Conservation (phyloP, 768 basidiomycete genomes). For the Clitopilus hobsonii region DNA sequence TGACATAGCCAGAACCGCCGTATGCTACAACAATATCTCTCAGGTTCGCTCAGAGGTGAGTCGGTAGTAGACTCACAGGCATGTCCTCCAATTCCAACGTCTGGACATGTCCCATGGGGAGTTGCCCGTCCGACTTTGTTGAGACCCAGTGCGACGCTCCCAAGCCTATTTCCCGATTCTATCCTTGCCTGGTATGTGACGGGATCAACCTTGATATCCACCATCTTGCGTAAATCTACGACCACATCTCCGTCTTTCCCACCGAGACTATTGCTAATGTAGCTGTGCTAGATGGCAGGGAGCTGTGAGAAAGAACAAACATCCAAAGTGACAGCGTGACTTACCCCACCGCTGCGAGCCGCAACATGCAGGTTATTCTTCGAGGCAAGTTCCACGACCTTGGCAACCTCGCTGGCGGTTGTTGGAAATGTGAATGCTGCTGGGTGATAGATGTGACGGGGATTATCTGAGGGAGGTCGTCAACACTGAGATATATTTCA, state of each 20-base stretch:
- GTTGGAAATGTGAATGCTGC: neutral
- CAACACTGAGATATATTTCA: too few species aligned
- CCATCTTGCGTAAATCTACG: conserved; percentile 36
- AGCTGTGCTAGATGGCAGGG: conserved; percentile 28
- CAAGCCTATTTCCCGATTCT: neutral
- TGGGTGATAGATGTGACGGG: neutral
- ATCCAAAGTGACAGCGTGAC: neutral
- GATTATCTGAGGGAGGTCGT: neutral
- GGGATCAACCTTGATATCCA: conserved; percentile 23
- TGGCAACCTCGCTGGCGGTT: neutral
- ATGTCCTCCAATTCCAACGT: conserved; percentile 44
- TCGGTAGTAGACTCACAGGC: conserved; percentile 18
- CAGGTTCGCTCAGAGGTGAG: neutral
- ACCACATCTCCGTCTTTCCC: conserved; percentile 36
- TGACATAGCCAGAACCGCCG: conserved; percentile 21
- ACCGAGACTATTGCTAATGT: conserved; percentile 38
- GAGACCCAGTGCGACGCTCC: conserved; percentile 15
- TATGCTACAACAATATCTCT: conserved; percentile 8
- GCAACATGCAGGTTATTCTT: neutral
- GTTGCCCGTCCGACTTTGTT: conserved; percentile 30
- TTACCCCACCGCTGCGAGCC: neutral
- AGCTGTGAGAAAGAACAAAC: neutral
- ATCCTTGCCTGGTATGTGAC: conserved; percentile 26
- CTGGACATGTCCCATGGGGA: conserved; percentile 40
- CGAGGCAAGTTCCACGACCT: neutral